Evolutionary conservation across 2,329 filamentous ascomycete species (phyloP), one percentile per base, ranked within the genome.

Genomic region (Cercospora zeae-maydis): DNA sequence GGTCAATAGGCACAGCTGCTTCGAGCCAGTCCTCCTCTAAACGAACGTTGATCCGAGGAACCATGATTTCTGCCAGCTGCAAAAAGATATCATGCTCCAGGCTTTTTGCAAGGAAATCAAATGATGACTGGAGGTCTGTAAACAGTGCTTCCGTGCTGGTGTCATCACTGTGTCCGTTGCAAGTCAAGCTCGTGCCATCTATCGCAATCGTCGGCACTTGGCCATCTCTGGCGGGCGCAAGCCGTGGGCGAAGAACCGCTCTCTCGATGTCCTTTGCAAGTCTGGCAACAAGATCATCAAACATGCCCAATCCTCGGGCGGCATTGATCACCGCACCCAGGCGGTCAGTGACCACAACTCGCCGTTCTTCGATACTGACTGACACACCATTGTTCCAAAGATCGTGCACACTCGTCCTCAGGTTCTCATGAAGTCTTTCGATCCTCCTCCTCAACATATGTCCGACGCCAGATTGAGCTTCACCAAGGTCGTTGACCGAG

Each of bases 1-100:
- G 80, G 0, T 90, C 88, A 1, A 88, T 81, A 0, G 95, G 93
- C 0, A 99, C 88, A 0, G 87, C 85, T 13, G 86, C 83, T 33
- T 90, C 85, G 7, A 99, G 82, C 88, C 92, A 96, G 4, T 83
- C 81, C 4, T 83, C 83, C 42, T 92, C 88, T 10, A 97, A 81
- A 21, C 85, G 84, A 5, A 85, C 82, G 8, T 88, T 83, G 9
- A 96, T 76, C 39, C 84, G 81, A 0, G 87, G 87, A 75, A 96
- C 84, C 74, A 97, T 84, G 8, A 85, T 83, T 11, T 83, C 80
- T 0, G 90, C 89, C 1, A 97, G 78, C 1, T 85, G 81, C 7
- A 75, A 67, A 7, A 78, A 74, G 11, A 87, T 75, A 2, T 76
- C 74, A 24, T 74, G 61, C 6, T 86, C 85, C 6, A 88, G 75